Evolutionary conservation across 768 basidiomycete species (phyloP), one percentile per base, ranked within the genome.

Genomic region (Pholiota conissans): DNA sequence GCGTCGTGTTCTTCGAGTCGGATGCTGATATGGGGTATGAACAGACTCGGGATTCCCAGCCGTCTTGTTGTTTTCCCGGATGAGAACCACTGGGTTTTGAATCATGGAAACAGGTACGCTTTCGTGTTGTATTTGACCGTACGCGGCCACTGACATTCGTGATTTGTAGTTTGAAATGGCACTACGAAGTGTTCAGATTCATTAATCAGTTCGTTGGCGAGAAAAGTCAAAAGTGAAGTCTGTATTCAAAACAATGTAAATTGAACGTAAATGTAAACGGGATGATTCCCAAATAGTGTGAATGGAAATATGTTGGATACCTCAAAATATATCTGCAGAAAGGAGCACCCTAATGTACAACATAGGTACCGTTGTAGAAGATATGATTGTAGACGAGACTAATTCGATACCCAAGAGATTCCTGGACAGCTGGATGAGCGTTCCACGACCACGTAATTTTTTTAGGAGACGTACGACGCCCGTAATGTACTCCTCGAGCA

Each of bases 141-240:
- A 51, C 39, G 46, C 27, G 9, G 20, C 45, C 18, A 32, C 30
- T 18, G 26, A 10, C 55, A 51, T 24, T 28, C 24, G 3, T 35
- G 18, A n/a, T 37, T 53, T 30, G n/a, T 65, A 90, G 91, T 67
- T 74, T 96, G 69, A 93, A 94, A 70, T 98, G 96, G 96, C 93
- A 98, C 73, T 79, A 90, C 62, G 96, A 99, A 70, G 89, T 98
- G 11, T 89, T 99, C 74, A 80, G 84, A 58, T 98, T 93, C 93
- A 88, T 97, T 60, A 84, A 89, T 56, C 72, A 84, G 65, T 91
- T 80, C 63, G 77, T 88, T 11, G 86, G 83, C 14, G 67, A 76
- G 37, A 60, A 60, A 6, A 51, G 39, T 27, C 40, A 22, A 37
- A 37, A 22, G 20, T 35, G 30, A 37, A 16, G 14, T 20, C 42